Base-by-base conservation (phyloP, 352 stramenopile genomes). In the Lagenidium giganteum region DNA sequence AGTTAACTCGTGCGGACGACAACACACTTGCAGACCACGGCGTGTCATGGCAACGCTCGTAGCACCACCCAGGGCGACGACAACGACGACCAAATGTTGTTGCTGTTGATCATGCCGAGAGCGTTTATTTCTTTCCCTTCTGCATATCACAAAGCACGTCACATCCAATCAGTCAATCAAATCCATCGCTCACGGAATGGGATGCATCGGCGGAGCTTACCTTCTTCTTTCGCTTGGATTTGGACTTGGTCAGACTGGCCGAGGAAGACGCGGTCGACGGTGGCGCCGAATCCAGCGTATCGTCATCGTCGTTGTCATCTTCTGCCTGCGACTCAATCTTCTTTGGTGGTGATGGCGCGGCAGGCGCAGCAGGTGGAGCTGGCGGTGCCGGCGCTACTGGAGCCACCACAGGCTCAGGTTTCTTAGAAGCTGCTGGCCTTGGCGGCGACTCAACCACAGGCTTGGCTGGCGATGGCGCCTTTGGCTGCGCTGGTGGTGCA, bases 141-240 rank as follows among this genome's bases (percentile, higher is more conserved):
- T 60, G 38, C 26, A 35, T 3, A 11, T 24, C 22, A 22, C 11
- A 32, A 7, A n/a, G n/a, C n/a, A 30, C 16, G 42, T 1, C 8
- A 38, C 17, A 16, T 35, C 24, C n/a, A 22, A 7, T 3, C 23
- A 5, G n/a, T 8, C 8, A 34, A 35, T 39, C 28, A 38, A 12
- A 39, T 43, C 38, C 53, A 40, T 25, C 44, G 42, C 47, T 53
- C 51, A 24, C 32, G 40, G 40, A 27, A 47, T 47, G 40, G 37
- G 4, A 20, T 29, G n/a, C 40, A 27, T 38, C n/a, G 40, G 33
- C 34, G 17, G 35, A 49, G 40, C 58, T 22, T 40, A 77, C 67
- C 63, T 83, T 83, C 72, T 76, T 78, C 67, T 86, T 86, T 53
- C 79, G 80, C 54, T 79, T 83, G n/a, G 59, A 64, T 47, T 78